Evolutionary conservation across 768 basidiomycete genomes (phyloP).

Genomic region (Tricholoma saponaceum): DNA sequence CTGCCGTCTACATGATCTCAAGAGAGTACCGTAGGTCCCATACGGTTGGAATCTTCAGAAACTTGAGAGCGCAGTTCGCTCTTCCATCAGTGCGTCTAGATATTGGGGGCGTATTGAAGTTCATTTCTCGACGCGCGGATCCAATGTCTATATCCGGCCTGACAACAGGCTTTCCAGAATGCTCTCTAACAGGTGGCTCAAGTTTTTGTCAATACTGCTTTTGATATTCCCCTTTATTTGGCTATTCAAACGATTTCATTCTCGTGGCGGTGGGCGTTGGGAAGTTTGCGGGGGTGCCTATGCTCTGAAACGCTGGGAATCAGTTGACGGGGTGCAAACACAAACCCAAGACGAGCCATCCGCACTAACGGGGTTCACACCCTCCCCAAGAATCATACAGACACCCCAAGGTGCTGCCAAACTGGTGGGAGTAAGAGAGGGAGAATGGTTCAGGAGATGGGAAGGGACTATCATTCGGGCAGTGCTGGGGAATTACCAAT

Average conservation of each 20-base stretch:
- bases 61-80: slow-evolving; percentile 32
- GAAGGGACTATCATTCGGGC: slow-evolving; percentile 62
- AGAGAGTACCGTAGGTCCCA: slow-evolving; percentile 23
- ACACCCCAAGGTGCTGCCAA: slow-evolving; percentile 32
- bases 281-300: slow-evolving; percentile 74
- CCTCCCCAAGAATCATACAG: slow-evolving; percentile 22
- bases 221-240: slow-evolving; percentile 79
- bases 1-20: background rate
- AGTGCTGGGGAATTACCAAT: slow-evolving; percentile 44
- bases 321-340: slow-evolving; percentile 10
- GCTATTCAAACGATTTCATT: slow-evolving; percentile 69
- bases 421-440: slow-evolving; percentile 61
- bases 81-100: slow-evolving; percentile 40
- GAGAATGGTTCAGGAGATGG: slow-evolving; percentile 79
- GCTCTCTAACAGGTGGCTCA: slow-evolving; percentile 69
- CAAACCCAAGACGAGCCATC: slow-evolving; percentile 1
- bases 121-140: slow-evolving; percentile 40
- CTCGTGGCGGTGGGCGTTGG: slow-evolving; percentile 70
- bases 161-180: slow-evolving; percentile 61
- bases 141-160: slow-evolving; percentile 62
- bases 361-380: slow-evolving; percentile 3
- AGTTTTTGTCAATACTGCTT: slow-evolving; percentile 61
- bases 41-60: slow-evolving; percentile 46
- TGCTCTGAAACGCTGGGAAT: slow-evolving; percentile 54
- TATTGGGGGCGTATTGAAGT: slow-evolving; percentile 47